These are phyloP conservation scores for Zhuliangozyma parablackwelliae DNA, from an alignment of 1,139 yeast genomes.

Conservation along the genomic window DNA sequence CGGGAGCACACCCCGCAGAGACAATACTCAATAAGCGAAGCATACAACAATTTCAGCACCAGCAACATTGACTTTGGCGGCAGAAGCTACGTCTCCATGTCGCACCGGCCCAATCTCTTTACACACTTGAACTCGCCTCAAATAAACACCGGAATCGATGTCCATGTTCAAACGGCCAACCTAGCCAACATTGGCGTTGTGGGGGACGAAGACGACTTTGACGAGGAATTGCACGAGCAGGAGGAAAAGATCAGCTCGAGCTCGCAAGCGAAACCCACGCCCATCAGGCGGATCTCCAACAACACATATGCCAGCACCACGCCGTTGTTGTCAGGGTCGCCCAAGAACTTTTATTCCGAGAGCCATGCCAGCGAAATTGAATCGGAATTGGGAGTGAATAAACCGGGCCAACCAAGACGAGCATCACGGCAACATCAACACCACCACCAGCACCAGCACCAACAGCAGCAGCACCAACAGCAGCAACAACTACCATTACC, in stretches of 20 bases:
- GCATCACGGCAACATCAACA: background rate
- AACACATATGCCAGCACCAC: slow-evolving; percentile 4
- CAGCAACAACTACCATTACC: background rate
- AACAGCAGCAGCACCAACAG: background rate
- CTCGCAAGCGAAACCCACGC: slow-evolving; percentile 26
- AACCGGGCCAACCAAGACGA: background rate
- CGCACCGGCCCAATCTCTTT: slow-evolving; percentile 15
- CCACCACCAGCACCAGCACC: slow-evolving; percentile 1
- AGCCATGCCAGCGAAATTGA: slow-evolving; percentile 1
- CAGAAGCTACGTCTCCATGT: slow-evolving; percentile 37
- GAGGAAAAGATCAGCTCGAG: background rate
- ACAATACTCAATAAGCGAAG: slow-evolving; percentile 24
- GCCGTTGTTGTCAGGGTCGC: slow-evolving; percentile 4
- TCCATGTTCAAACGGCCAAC: slow-evolving; percentile 63
- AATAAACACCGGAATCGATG: slow-evolving; percentile 45
- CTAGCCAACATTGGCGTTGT: slow-evolving; percentile 60
- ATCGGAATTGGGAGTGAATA: slow-evolving; percentile 2
- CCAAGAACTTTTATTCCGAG: too few relatives aligned
- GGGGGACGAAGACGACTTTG: slow-evolving; percentile 16
- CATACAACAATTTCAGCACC: slow-evolving; percentile 18
- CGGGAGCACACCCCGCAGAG: slow-evolving; percentile 5
- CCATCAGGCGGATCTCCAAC: slow-evolving; percentile 3
- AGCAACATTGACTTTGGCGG: slow-evolving; percentile 39
- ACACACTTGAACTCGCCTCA: slow-evolving; percentile 26
- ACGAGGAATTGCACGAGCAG: slow-evolving; percentile 1